Base-by-base conservation (phyloP, 2,329 filamentous ascomycete species). In the Colletotrichum tabaci region DNA sequence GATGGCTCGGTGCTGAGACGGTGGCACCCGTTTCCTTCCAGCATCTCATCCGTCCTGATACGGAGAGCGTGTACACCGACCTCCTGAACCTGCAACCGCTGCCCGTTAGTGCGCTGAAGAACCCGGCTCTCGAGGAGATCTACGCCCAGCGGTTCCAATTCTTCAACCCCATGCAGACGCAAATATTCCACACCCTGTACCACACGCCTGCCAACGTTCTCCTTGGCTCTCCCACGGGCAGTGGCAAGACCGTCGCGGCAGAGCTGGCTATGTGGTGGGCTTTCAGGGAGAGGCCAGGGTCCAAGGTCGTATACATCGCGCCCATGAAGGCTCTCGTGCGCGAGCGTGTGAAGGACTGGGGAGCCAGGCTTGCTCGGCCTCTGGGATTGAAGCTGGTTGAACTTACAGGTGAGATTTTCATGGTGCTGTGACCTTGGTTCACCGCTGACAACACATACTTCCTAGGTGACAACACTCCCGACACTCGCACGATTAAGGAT, bases 181-280 rank as follows among this genome's bases (percentile, higher is more conserved):
- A 99, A 78, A 94, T 99, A 62, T 99, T 99, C 83, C 96, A 99
- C 78, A 96, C 94, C 16, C 88, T 99, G 44, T 99, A 99, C 75
- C 93, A 98, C 79, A 98, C 96, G 0, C 83, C 93, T 9, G 92
- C 94, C 56, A 99, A 99, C 78, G 95, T 99, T 5, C 88, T 99
- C 3, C 88, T 99, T 10, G 96, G 97, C 9, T 98, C 96, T 2
- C 97, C 96, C 0, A 99, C 97, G 0, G 96, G 96, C 69, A 98
- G 95, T 86, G 96, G 96, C 70, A 99, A 99, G 86, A 99, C 97
- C 0, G 93, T 99, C 50, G 96, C 97, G 21, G 95, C 94, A 60
- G 96, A 99, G 80, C 84, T 99, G 73, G 95, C 97, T 35, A 98
- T 99, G 96, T 99, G 97, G 97, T 98, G 95, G 95, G 96, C 96